Base-by-base conservation (phyloP, 1,139 yeast genomes). In the Debaryomyces fabryi region DNA sequence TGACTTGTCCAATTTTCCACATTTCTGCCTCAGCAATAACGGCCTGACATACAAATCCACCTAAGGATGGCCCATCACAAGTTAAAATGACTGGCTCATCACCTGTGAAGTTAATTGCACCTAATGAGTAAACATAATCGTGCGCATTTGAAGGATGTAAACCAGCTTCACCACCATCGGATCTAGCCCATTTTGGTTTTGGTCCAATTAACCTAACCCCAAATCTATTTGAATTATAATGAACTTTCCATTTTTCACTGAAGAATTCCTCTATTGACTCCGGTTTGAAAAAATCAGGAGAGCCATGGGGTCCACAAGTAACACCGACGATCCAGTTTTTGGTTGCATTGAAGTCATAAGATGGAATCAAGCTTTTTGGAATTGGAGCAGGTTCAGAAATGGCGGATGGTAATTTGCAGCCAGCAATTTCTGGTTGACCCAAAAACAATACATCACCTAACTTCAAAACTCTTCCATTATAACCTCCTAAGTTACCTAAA, bases 101-200 rank as follows among this genome's bases (percentile, higher is more conserved):
- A 69, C 99, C 99, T 27, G 98, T 92, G 64, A 93, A 93, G 69
- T 93, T 93, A 67, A 93, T 86, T 33, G 98, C 98, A 60, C 99
- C 98, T 52, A 92, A 74, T 1, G 98, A 89, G 67, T 93, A 93
- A 46, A 92, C 98, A 64, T 93, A 93, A 72, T 93, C 99, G 65
- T 92, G 98, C 42, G 97, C 93, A 69, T 93, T 93, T 15, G 97
- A 91, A 47, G 99, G 99, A 72, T 93, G 99, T 63, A 92, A 76
- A 50, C 99, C 99, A 52, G 96, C 98, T 64, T 91, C 97, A 49
- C 98, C 99, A 70, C 98, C 99, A 67, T 91, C 96, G n/a, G 79
- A 68, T 72, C 98, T 83, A 8, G 97, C 97, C 98, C 98, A 93
- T 63, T 82, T 79, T 7, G 98, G 99, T 67, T 91, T 92, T 50